Base-by-base conservation (phyloP, 2,329 filamentous ascomycete genomes). In the Botryotinia convoluta region DNA sequence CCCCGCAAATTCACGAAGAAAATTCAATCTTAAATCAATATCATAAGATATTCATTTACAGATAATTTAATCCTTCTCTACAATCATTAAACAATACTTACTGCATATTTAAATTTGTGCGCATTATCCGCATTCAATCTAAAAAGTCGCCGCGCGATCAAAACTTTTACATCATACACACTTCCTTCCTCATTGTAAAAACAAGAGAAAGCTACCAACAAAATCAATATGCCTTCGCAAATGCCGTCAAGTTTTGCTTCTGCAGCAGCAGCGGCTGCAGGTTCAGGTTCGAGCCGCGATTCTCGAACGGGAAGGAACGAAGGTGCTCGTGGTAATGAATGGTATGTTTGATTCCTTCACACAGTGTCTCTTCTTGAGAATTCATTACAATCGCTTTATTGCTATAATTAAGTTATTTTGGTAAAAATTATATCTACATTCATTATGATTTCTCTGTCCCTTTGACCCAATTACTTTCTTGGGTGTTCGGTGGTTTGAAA, bases 181-280 rank as follows among this genome's bases (percentile, higher is more conserved):
- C 44, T 57, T 42, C 45, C 60, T 59, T 32, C 37, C 44, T 59
- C 48, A 48, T 29, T 44, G 60, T 71, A 35, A n/a, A 39, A 65
- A 71, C 45, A 32, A 26, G 16, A 71, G 60, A 62, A 71, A 71
- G 42, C 20, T n/a, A 48, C 60, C 35, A 67, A 64, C 29, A 37
- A 59, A 67, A 44, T 67, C 60, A 72, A 72, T 72, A 72, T 72
- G 70, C 70, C 70, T 67, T 72, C 70, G 39, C 70, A 67, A 85
- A 88, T 94, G 83, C 90, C 92, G 80, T 93, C 92, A 79, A 94
- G 91, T 87, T 95, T 95, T 84, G 92, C 92, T 82, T 94, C 92
- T 81, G 92, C 92, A 80, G 92, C 92, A 78, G 92, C 92, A 82
- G 61, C 70, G 18, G 70, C 44, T 32, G 54, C 65, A 22, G 92